Conservation (phyloP, 2,329 filamentous ascomycete species). For the Pseudocercospora eumusae region DNA sequence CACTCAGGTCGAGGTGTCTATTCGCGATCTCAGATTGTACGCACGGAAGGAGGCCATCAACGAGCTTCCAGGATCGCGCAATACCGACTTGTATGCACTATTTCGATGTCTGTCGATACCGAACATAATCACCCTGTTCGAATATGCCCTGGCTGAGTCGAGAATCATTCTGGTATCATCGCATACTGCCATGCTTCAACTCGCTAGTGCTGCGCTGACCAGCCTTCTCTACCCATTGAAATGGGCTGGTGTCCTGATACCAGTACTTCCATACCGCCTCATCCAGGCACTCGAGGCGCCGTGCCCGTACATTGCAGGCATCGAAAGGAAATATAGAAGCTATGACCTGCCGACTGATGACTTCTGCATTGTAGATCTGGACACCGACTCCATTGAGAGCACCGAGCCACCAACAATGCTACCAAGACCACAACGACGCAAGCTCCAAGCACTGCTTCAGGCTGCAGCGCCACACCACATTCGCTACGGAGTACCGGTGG, state of each 20-base stretch:
- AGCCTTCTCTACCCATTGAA: constrained; percentile 86
- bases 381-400: constrained; percentile 85
- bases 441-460: constrained; percentile 84
- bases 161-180: constrained; percentile 95
- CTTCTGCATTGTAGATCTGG: constrained; percentile 90
- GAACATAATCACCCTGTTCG: constrained; percentile 89
- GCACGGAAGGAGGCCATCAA: constrained; percentile 90
- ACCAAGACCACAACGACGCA: constrained; percentile 84
- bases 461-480: constrained; percentile 86
- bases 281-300: constrained; percentile 90
- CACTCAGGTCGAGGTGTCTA: constrained; percentile 88
- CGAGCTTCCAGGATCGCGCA: constrained; percentile 88
- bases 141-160: constrained; percentile 89
- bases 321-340: constrained; percentile 86
- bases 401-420: constrained; percentile 75
- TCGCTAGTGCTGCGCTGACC: constrained; percentile 83
- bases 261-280: constrained; percentile 81
- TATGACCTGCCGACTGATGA: constrained; percentile 90
- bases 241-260: constrained; percentile 94
- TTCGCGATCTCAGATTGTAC: constrained; percentile 87
- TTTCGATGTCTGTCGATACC: constrained; percentile 88
- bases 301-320: constrained; percentile 94
- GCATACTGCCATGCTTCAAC: constrained; percentile 92
- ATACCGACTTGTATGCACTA: constrained; percentile 87
- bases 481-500: constrained; percentile 80